Conservation (phyloP, 192 early-diverging fungal genomes). For the Coemansia sp. region DNA sequence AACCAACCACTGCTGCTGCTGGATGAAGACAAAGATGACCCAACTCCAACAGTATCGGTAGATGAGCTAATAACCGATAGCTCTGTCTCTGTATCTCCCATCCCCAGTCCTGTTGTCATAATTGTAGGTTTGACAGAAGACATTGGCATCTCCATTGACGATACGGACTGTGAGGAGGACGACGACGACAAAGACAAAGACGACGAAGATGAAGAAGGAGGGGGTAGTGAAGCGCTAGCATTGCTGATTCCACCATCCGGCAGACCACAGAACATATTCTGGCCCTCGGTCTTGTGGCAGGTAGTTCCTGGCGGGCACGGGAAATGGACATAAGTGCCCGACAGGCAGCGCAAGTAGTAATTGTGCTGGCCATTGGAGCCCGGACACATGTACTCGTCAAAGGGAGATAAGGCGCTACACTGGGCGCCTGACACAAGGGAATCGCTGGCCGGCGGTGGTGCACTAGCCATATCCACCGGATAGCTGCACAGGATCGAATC, state of each 20-base stretch:
- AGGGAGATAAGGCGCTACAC: conserved; percentile 30
- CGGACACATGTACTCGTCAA: conserved; percentile 51
- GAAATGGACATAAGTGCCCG: conserved; percentile 42
- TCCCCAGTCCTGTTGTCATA: neutral
- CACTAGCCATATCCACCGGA: conserved; percentile 24
- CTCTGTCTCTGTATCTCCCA: neutral
- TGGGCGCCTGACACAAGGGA: conserved; percentile 23
- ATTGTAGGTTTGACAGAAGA: neutral
- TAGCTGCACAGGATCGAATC: conserved; percentile 43
- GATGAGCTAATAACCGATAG: no score
- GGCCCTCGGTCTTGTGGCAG: conserved; percentile 39
- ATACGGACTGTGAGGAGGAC: neutral
- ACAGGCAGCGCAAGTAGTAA: conserved; percentile 45
- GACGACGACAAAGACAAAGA: no score
- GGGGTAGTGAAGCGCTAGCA: neutral
- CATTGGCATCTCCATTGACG: neutral
- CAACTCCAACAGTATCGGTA: neutral
- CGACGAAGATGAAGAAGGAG: no score
- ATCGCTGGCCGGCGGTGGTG: conserved; percentile 18
- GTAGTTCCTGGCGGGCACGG: conserved; percentile 44
- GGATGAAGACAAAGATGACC: conserved; percentile 7
- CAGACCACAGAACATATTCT: conserved; percentile 44
- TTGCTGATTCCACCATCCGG: neutral
- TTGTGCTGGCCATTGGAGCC: conserved; percentile 32
- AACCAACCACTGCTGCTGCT: neutral